phyloP scores from a whole-genome alignment of 2,329 filamentous ascomycete species.

The Colletotrichum navitas region DNA sequence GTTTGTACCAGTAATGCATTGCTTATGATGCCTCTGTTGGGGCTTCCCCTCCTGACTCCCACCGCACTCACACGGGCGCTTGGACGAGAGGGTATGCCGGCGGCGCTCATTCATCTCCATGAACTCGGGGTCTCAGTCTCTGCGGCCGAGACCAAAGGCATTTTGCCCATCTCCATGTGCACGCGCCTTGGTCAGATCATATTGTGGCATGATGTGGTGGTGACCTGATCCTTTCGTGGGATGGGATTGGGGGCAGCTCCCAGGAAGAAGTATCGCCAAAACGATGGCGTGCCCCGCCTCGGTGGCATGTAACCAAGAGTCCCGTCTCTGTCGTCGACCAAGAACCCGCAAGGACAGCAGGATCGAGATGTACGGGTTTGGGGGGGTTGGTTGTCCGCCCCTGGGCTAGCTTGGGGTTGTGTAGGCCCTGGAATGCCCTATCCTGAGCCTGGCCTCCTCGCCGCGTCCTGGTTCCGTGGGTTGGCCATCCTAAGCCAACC shows the following conservation, averaged over 20 bases:
- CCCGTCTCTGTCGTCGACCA: neutral
- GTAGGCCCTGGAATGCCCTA: neutral
- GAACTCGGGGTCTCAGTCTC: neutral
- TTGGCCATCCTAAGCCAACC: neutral
- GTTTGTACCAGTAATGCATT: slow-evolving; percentile 13
- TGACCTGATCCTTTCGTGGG: neutral
- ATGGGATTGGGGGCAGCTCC: neutral
- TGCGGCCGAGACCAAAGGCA: too few species aligned
- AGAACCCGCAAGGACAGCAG: neutral
- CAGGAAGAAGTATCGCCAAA: neutral
- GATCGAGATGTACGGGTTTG: neutral
- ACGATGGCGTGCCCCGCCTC: neutral
- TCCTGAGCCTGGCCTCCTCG: neutral
- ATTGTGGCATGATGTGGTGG: neutral
- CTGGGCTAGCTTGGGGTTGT: neutral
- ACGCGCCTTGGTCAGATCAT: neutral
- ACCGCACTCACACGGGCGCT: neutral
- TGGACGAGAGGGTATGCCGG: neutral
- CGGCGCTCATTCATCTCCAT: neutral
- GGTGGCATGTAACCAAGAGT: neutral
- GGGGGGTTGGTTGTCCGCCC: neutral
- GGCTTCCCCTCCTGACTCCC: neutral
- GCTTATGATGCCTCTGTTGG: neutral
- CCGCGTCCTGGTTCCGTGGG: neutral
- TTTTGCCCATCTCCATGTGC: neutral